Base-by-base conservation (phyloP, 495 filamentous ascomycete genomes). In the Chaetomidium leptoderma region DNA sequence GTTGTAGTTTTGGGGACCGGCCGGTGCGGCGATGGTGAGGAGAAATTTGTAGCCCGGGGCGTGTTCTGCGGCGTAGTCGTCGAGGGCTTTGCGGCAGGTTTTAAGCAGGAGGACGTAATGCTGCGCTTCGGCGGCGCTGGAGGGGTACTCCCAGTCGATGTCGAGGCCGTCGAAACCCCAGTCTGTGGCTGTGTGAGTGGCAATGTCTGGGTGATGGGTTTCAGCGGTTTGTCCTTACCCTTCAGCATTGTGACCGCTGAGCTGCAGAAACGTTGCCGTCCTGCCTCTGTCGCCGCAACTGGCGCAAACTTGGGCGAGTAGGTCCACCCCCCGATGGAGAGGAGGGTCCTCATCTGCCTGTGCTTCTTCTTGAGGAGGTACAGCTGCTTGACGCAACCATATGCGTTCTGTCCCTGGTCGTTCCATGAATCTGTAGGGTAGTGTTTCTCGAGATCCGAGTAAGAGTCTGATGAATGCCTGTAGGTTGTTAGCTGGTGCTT, bases 261-360 rank as follows among this genome's bases (percentile, higher is more conserved):
- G 5, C 75, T 68, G 21, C 87, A 89, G 71, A 92, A 91, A 1
- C 45, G 77, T 33, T 74, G 69, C 19, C 79, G 76, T 36, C 78
- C 82, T 19, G 73, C 71, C 2, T 78, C 76, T 0, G 82, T 85
- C 0, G 81, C 81, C 8, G 85, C 78, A 0, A 87, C 84, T 16
- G 78, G 76, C 0, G 83, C 77, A 62, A 96, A 92, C 64, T 95
- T 91, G 57, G 84, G 73, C 10, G 89, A 90, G 69, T 91, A 95
- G 0, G 89, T 91, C 88, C 91, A 95, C 6, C 91, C 91, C 29
- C 91, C 91, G 58, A 96, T 92, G 26, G 87, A 92, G 2, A 95
- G 82, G 13, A 95, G 74, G 4, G 89, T 79, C 73, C 95, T 95
- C 35, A 96, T 70, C 64, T 90, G 84, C 19, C 91, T 81, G 70